Base-by-base conservation (phyloP, 768 basidiomycete species). In the Mycena albidolilacea region DNA sequence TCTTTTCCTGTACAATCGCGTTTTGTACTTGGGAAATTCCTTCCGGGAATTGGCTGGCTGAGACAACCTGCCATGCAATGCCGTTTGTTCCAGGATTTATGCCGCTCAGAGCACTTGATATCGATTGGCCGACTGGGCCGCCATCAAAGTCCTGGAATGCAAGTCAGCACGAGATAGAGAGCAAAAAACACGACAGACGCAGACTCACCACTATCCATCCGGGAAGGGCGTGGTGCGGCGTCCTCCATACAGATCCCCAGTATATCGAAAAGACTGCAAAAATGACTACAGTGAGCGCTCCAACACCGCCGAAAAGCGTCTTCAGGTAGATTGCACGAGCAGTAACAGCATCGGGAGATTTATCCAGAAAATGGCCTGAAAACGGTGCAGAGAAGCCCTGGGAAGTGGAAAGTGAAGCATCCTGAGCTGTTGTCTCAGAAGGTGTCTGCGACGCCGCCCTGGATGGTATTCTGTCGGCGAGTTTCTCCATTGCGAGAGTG, bases 171-270 rank as follows among this genome's bases (percentile, higher is more conserved):
- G 7, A 7, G 50, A 43, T 14, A 14, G 14, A 10, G n/a, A 2
- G 4, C 46, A 50, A 8, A 50, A 8, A 43, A 15, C 0, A 48
- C 3, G n/a, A 30, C 5, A 19, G 21, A 77, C 81, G 30, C 30
- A 30, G 30, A 30, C 30, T 43, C 73, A 90, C 89, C 44, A 91
- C 86, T 10, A 91, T 82, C 82, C 84, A 89, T 1, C 88, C 89
- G 35, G 84, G 77, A 38, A 90, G 75, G 39, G 86, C 84, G 67
- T 84, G 83, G 7, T 70, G 84, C 61, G 77, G 82, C 10, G 84
- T 78, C 55, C 83, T 82, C 78, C 85, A 87, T 3, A 89, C 77
- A 12, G 88, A 86, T 11, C 89, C 90, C 90, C 90, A 91, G 70
- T 88, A 90, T 57, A 91, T 89, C 1, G 88, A 79, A 72, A 90